Conservation (phyloP, 352 stramenopile species). For the Thraustotheca clavata region DNA sequence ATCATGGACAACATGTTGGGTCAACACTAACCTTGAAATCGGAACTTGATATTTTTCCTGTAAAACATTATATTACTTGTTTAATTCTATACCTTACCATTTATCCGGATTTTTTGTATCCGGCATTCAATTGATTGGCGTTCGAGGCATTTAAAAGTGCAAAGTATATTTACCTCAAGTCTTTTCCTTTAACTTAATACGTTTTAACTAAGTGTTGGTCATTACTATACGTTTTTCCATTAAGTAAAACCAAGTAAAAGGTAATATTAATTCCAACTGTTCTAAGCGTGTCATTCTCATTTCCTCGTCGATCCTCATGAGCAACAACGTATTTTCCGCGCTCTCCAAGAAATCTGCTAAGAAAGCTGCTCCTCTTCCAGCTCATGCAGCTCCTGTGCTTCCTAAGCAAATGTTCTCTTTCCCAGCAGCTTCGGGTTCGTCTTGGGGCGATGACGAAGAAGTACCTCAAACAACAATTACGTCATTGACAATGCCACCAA, state of each 20-base stretch:
- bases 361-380: slow-evolving; percentile 8
- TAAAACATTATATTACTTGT: no score
- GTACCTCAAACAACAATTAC: slow-evolving; percentile 5
- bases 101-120: no score
- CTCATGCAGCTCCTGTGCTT: slow-evolving; percentile 14
- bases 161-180: no score
- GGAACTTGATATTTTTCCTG: no score
- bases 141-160: no score
- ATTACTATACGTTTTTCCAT: neutral
- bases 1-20: no score
- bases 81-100: no score
- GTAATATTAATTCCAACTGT: neutral
- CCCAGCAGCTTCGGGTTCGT: neutral
- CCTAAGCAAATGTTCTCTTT: slow-evolving; percentile 23
- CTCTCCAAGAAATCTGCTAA: slow-evolving; percentile 21
- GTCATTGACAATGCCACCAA: slow-evolving; percentile 19
- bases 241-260: neutral
- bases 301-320: slow-evolving; percentile 1
- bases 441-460: slow-evolving; percentile 20
- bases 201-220: no score
- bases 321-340: slow-evolving; percentile 19
- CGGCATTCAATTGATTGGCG: no score
- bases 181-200: no score
- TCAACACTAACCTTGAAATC: no score
- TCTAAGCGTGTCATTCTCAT: no score